Evolutionary conservation across 257 asterid species (phyloP).

Genomic region (Gentiana straminea): DNA sequence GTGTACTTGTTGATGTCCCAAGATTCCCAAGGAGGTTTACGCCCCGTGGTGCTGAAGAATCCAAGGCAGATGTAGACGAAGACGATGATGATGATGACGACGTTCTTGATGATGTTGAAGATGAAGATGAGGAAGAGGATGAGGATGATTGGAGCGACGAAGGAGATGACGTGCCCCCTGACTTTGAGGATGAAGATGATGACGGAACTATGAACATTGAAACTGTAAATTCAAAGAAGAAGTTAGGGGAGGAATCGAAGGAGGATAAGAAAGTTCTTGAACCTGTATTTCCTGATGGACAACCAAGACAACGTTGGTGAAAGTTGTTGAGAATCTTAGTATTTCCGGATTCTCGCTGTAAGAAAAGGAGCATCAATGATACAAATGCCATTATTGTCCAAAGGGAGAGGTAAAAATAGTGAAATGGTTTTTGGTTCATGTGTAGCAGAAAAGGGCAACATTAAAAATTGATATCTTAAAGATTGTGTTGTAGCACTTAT

Average conservation of each 20-base stretch:
- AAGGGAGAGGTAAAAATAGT: not conserved
- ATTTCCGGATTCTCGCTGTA: not conserved
- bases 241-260: constrained; percentile 30
- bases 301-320: constrained; percentile 90
- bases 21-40: constrained; percentile 36
- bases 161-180: constrained; percentile 68
- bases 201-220: constrained; percentile 30
- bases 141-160: constrained; percentile 20
- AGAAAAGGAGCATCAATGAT: not conserved
- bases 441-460: no score
- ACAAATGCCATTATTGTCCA: not conserved
- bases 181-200: constrained; percentile 42
- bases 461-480: no score
- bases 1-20: constrained; percentile 69
- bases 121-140: constrained; percentile 27
- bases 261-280: constrained; percentile 33
- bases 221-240: constrained; percentile 22
- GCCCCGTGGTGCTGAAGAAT: constrained; percentile 27
- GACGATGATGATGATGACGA: constrained; percentile 62
- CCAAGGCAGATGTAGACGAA: constrained; percentile 33
- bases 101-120: constrained; percentile 37
- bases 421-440: not conserved
- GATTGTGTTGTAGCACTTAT: no score
- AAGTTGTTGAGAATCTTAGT: not conserved
- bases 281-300: constrained; percentile 84